Evolutionary conservation across 306 rosid genomes (phyloP), one percentile per base, ranked within the genome.

Genomic region (Morella rubra): DNA sequence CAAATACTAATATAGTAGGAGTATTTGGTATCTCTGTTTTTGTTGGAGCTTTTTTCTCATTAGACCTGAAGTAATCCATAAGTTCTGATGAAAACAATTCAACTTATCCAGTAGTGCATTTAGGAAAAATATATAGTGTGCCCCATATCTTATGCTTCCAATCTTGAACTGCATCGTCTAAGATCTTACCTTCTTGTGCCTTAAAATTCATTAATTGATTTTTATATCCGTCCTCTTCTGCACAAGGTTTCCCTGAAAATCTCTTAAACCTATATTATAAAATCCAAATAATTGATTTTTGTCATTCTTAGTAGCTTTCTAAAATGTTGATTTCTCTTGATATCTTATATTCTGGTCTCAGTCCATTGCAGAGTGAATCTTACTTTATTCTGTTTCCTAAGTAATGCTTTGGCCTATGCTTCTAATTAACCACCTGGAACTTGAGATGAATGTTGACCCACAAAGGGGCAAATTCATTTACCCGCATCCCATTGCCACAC

Each of bases 401-500:
- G 27, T 65, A 14, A 65, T 42, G 14, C 50, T 18, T 10, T 41
- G 18, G 15, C 71, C 47, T 62, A 62, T 62, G 69, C 24, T 14
- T 37, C 32, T 13, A 15, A 62, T 40, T 62, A 40, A 8, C 20
- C 69, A 4, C 5, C 59, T 7, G 18, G 3, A 54, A 54, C 24
- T 54, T 54, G 60, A 54, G 24, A 54, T 3, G 16, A 12, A 62
- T 37, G 27, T 65, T n/a, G 15, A 18, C 6, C 24, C 7, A 42
- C 14, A 65, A 49, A 4, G 24, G 41, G 19, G 42, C 64, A 58
- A 58, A 58, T 58, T 18, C 27, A 65, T 42, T 15, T 60, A 60
- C 42, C 69, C 80, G 52, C 20, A 61, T 40, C 77, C 80, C 16
- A 62, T 84, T 41, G 80, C 87, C 24, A 82, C 84, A 62, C 72